Conservation (phyloP, 2,329 filamentous ascomycete genomes). For the Sporothrix inflata region DNA sequence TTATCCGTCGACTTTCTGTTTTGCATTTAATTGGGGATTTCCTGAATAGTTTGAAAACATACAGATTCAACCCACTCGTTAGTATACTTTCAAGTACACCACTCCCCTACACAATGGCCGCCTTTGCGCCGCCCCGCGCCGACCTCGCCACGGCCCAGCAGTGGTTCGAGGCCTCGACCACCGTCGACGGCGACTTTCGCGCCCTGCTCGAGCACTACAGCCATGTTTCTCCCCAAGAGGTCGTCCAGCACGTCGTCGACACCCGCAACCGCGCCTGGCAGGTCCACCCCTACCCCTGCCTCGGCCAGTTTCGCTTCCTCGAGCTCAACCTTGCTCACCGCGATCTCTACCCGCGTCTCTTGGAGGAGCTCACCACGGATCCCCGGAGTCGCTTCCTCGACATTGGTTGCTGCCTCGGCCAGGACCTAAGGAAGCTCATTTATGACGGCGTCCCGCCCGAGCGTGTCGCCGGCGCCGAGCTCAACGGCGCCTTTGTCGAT, state of each 20-base stretch:
- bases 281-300: conserved; percentile 47
- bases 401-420: conserved; percentile 48
- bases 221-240: conserved; percentile 29
- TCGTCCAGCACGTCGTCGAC: conserved; percentile 32
- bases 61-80: neutral
- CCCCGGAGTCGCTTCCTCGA: conserved; percentile 44
- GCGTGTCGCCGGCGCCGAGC: conserved; percentile 43
- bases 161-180: conserved; percentile 27
- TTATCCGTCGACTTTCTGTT: too few species aligned
- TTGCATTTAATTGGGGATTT: too few species aligned
- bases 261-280: conserved; percentile 36
- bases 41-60: neutral
- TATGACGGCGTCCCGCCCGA: conserved; percentile 41
- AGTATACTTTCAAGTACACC: neutral
- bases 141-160: conserved; percentile 14
- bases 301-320: conserved; percentile 49
- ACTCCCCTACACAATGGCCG: neutral
- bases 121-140: conserved; percentile 23
- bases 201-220: conserved; percentile 32
- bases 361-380: conserved; percentile 34
- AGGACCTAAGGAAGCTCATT: conserved; percentile 49
- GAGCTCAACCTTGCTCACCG: conserved; percentile 44
- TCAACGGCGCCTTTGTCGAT: conserved; percentile 45
- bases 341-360: conserved; percentile 40
- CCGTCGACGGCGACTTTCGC: conserved; percentile 26